A percentile compares a stretch with the other conserved stretches of the same genome.
These are phyloP conservation scores for Penicillium sp. DNA, from an alignment of 2,329 filamentous ascomycete species.

Conservation along the genomic window DNA sequence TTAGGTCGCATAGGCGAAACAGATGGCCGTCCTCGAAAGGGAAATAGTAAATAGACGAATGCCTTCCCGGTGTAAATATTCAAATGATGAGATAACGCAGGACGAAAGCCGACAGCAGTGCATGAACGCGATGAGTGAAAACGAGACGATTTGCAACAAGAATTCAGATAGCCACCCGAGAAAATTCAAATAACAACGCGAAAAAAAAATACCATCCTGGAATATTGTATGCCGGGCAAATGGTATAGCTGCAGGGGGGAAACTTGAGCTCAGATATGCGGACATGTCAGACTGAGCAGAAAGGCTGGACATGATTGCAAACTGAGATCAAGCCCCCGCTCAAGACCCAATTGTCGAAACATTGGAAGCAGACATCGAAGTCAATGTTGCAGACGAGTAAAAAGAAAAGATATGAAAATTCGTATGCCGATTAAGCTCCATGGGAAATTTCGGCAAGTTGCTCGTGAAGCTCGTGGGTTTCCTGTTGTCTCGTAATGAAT, in stretches of 20 bases:
- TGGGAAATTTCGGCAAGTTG: slow-evolving; percentile 26
- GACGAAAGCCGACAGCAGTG: slow-evolving; percentile 3
- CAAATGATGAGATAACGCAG: slow-evolving; percentile 7
- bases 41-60: slow-evolving; percentile 18
- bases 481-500: slow-evolving; percentile 31
- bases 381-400: slow-evolving; percentile 12
- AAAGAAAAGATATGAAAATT: slow-evolving; percentile 13
- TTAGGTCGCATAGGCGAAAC: slow-evolving; percentile 18
- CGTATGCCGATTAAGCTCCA: slow-evolving; percentile 18
- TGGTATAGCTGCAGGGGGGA: background rate
- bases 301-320: background rate
- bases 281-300: background rate
- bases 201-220: slow-evolving; percentile 2
- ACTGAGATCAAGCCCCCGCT: background rate
- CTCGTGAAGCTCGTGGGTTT: slow-evolving; percentile 36
- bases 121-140: slow-evolving; percentile 10
- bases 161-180: slow-evolving; percentile 33
- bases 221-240: slow-evolving; percentile 3
- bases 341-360: slow-evolving; percentile 1
- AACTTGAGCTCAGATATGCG: background rate
- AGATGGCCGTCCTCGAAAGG: slow-evolving; percentile 7
- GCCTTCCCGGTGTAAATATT: slow-evolving; percentile 21
- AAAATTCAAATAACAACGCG: slow-evolving; percentile 14
- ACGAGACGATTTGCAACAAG: background rate
- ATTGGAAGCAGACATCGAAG: slow-evolving; percentile 12